Conservation (phyloP, 306 rosid species). For the Heteromeles arbutifolia region DNA sequence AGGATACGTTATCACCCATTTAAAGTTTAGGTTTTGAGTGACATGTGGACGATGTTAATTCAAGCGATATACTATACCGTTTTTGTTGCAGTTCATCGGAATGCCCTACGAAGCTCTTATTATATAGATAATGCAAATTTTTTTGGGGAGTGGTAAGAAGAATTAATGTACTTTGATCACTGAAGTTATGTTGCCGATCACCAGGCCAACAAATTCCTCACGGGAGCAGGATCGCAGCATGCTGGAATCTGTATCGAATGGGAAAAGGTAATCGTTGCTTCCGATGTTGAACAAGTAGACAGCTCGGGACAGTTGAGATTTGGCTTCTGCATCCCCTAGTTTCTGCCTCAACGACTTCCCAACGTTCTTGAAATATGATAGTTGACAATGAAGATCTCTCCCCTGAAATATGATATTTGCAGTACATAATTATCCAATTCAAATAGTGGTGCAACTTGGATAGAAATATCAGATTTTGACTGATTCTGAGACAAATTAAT, state of each 20-base stretch:
- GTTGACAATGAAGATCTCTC: slow-evolving; percentile 15
- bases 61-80: too few relatives aligned
- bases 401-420: not conserved
- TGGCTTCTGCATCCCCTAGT: slow-evolving; percentile 18
- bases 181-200: slow-evolving; percentile 26
- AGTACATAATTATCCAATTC: too few relatives aligned
- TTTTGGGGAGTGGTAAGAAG: not conserved
- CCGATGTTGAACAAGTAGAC: slow-evolving; percentile 29
- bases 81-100: too few relatives aligned
- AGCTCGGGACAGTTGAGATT: slow-evolving; percentile 9
- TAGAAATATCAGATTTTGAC: too few relatives aligned
- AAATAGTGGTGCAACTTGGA: too few relatives aligned
- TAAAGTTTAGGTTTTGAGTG: too few relatives aligned
- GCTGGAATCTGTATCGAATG: slow-evolving; percentile 2
- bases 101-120: too few relatives aligned
- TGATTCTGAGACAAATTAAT: too few relatives aligned
- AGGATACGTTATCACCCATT: too few relatives aligned
- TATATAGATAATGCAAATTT: too few relatives aligned
- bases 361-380: slow-evolving; percentile 21
- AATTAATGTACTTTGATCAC: slow-evolving; percentile 22
- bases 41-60: too few relatives aligned
- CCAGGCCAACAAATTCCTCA: slow-evolving; percentile 16
- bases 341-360: not conserved
- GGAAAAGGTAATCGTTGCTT: slow-evolving; percentile 16
- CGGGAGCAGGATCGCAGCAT: not conserved